Base-by-base conservation (phyloP, 2,329 filamentous ascomycete species). In the Monosporascus sp. region DNA sequence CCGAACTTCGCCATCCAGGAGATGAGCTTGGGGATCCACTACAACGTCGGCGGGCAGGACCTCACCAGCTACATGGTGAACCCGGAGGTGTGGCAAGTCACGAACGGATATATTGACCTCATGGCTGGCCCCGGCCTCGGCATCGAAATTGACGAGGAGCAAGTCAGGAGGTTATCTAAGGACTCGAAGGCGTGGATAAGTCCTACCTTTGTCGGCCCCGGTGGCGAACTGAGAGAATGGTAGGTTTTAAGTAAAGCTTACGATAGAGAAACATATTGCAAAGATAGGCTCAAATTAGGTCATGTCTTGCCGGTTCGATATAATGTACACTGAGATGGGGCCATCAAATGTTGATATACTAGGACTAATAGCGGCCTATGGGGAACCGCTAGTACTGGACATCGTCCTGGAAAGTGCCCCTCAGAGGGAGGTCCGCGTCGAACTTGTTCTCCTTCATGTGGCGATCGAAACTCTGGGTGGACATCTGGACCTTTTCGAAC, bases 21-120 rank as follows among this genome's bases (percentile, higher is more conserved):
- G 68, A 90, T 90, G 88, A 86, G 83, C 50, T 63, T 90, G 31
- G 88, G 88, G 0, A 91, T 92, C 60, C 89, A 92, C 65, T 92
- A 91, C 64, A 92, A 92, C 60, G 79, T 77, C 0, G 84, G 81
- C 1, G 76, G 81, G 2, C 75, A 83, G 59, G 86, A 89, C 64
- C 71, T 89, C 51, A 79, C 79, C 14, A 86, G 79, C 25, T 90
- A 90, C 63, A 74, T 84, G 2, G 81, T 79, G 62, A 81, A 89
- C 59, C 76, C 82, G 0, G 77, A 79, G 48, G 80, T 88, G 0
- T 89, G 86, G 75, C 73, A 82, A 41, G 81, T 90, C 6, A 74
- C 79, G n/a, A 78, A 82, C 45, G 87, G 87, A 0, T 86, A 84
- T 63, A 80, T 90, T 18, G 72, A 81, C 42, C 68, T 84, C 14